phyloP scores from a whole-genome alignment of 1,284 basidiomycete genomes.

The Spongispora temasekensis region DNA sequence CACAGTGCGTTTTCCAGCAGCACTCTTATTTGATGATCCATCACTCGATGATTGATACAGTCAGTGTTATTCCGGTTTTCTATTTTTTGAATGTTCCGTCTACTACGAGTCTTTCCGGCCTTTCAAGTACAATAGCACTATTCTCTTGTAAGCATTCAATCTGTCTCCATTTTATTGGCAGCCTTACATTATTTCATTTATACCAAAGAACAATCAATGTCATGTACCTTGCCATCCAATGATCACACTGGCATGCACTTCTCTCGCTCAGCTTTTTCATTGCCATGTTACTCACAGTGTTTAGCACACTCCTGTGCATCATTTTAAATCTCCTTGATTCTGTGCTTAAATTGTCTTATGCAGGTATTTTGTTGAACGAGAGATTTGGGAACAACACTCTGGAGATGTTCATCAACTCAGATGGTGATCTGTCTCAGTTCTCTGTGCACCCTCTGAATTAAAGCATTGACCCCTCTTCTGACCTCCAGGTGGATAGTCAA shows the following conservation, averaged over 20 bases:
- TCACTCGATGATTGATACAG: constrained; percentile 37
- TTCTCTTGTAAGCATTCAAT: constrained; percentile 62
- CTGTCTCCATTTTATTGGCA: too few relatives aligned
- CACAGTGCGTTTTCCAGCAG: constrained; percentile 56
- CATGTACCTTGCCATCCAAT: constrained; percentile 86
- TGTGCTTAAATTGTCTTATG: not conserved
- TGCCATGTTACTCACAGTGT: constrained; percentile 82
- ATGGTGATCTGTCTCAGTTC: constrained; percentile 80
- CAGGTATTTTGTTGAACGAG: constrained; percentile 86
- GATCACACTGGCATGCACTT: constrained; percentile 84
- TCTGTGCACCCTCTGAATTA: constrained; percentile 43
- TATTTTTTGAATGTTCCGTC: constrained; percentile 79
- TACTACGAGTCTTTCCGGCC: constrained; percentile 86
- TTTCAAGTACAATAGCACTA: constrained; percentile 80
- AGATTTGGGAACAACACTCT: constrained; percentile 82
- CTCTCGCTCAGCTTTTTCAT: constrained; percentile 88
- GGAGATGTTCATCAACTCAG: constrained; percentile 78
- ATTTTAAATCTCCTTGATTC: not conserved
- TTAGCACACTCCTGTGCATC: constrained; percentile 79
- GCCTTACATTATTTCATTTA: constrained; percentile 3
- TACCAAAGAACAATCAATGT: constrained; percentile 79
- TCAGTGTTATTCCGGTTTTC: constrained; percentile 87
- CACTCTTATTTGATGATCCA: not conserved
- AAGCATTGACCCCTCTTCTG: constrained; percentile 1
- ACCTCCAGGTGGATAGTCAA: constrained; percentile 49